Percentiles rank a stretch among this genome's conserved stretches.
Evolutionary conservation across 2,329 filamentous ascomycete genomes (phyloP).

Genomic region (Xylaria sp.): DNA sequence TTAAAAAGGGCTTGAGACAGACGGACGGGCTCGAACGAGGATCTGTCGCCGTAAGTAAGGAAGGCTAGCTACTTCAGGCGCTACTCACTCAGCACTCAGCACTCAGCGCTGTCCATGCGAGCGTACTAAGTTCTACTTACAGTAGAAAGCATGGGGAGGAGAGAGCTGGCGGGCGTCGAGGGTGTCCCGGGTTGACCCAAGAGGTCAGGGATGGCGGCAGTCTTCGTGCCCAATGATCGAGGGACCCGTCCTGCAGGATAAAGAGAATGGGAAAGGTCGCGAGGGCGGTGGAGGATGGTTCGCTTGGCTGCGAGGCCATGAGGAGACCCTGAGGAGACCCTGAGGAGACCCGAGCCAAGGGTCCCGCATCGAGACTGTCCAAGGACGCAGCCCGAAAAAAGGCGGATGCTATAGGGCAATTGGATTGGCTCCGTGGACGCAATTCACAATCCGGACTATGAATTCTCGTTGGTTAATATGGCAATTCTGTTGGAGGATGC

Average conservation of each 20-base stretch:
- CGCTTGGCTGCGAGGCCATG: conserved; percentile 23
- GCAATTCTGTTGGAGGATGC: conserved; percentile 22
- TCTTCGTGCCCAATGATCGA: conserved; percentile 45
- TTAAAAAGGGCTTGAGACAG: conserved; percentile 25
- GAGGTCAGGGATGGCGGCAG: conserved; percentile 39
- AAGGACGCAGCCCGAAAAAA: conserved; percentile 4
- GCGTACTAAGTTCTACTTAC: conserved; percentile 30
- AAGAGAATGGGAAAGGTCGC: conserved; percentile 35
- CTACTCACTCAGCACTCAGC: too few species aligned
- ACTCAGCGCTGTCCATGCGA: conserved; percentile 26
- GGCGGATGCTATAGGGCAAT: conserved; percentile 16
- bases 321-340: conserved; percentile 9
- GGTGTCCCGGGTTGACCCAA: conserved; percentile 29
- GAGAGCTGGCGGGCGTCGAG: conserved; percentile 10
- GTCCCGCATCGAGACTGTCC: conserved; percentile 23
- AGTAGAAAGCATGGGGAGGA: not conserved
- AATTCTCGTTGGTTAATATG: conserved; percentile 13
- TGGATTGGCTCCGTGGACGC: conserved; percentile 1
- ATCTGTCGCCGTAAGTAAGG: conserved; percentile 33
- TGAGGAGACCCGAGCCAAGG: conserved; percentile 15
- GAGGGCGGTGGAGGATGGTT: conserved; percentile 36
- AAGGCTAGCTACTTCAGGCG: conserved; percentile 33
- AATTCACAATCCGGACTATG: not conserved
- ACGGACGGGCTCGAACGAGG: conserved; percentile 35
- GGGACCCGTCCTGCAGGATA: conserved; percentile 34